Evolutionary conservation across 768 basidiomycete genomes (phyloP), one percentile per base, ranked within the genome.

Genomic region (Suillus subaureus): DNA sequence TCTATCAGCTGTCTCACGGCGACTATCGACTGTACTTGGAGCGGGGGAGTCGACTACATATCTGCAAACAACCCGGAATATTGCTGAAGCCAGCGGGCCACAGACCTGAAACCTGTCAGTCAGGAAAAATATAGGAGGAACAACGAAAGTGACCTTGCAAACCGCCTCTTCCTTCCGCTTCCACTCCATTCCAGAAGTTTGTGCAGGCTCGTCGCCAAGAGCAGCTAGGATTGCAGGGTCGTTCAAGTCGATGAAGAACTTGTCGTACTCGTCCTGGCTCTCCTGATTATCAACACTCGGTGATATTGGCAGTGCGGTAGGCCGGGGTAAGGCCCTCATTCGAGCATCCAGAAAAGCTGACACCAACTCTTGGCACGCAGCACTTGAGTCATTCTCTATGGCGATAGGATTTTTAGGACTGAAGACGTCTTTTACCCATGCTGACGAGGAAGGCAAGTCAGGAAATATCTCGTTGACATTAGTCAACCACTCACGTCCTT

Each of bases 201-300:
- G 64, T 6, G 71, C 70, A 2, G 65, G 74, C 16, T 73, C 77
- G 12, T 76, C 79, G 21, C 81, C 84, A 8, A 91, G 79, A 8
- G 87, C 80, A 35, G 85, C 87, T 21, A 84, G 70, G 1, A 91
- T 73, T 18, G 80, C 82, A 26, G 87, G 88, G 69, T 93, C 90
- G 61, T 85, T 78, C 28, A 88, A 79, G 63, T 90, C 86, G 56
- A 89, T 77, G 66, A 87, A 84, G 47, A 89, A 71, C 52, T 80
- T 78, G 18, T 83, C 86, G 68, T 87, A 94, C 61, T 90, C 87
- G 64, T 94, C 92, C 71, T 96, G 92, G 68, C 90, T 93, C 66
- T 94, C 93, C 70, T 87, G 85, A 52, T 82, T 83, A 43, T 84
- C 85, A 21, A 67, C 18, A 54, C 67, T 42, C 72, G 72, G 39